Conservation (phyloP, 257 asterid genomes). For the Anisodus acutangulus region DNA sequence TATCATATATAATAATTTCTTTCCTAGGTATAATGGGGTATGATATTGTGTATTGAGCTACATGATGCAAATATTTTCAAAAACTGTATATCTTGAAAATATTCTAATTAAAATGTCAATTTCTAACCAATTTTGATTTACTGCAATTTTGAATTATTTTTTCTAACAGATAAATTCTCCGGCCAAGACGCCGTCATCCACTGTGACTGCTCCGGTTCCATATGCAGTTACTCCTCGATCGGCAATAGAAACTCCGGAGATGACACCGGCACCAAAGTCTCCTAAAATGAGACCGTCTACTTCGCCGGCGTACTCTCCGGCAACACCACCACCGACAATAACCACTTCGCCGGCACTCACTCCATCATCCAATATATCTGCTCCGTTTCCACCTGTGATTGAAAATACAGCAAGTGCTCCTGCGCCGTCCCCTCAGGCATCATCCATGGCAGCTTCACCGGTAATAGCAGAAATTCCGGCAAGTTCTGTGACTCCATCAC, state of each 20-base stretch:
- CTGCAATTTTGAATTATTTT: too few relatives aligned
- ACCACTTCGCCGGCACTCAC: constrained; percentile 41
- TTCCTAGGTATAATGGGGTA: too few relatives aligned
- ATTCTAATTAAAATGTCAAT: too few relatives aligned
- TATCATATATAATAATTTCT: too few relatives aligned
- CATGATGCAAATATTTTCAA: too few relatives aligned
- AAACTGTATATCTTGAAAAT: too few relatives aligned
- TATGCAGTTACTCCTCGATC: constrained; percentile 48
- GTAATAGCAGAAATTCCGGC: constrained; percentile 46
- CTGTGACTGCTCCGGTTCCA: constrained; percentile 51
- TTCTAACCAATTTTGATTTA: too few relatives aligned
- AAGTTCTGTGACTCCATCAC: constrained; percentile 37
- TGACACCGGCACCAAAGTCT: constrained; percentile 36
- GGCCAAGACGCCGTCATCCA: constrained; percentile 40
- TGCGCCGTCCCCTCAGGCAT: constrained; percentile 18
- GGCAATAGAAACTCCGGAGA: constrained; percentile 33
- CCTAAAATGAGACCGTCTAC: constrained; percentile 49
- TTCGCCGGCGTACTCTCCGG: constrained; percentile 51
- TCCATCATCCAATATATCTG: constrained; percentile 31
- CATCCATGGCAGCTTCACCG: constrained; percentile 48
- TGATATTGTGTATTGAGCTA: too few relatives aligned
- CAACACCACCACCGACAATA: neutral
- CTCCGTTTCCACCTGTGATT: constrained; percentile 31
- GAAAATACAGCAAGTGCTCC: constrained; percentile 50
- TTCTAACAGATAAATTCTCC: constrained; percentile 33